phyloP scores from a whole-genome alignment of 2,329 filamentous ascomycete species.

The Mycogone perniciosa region DNA sequence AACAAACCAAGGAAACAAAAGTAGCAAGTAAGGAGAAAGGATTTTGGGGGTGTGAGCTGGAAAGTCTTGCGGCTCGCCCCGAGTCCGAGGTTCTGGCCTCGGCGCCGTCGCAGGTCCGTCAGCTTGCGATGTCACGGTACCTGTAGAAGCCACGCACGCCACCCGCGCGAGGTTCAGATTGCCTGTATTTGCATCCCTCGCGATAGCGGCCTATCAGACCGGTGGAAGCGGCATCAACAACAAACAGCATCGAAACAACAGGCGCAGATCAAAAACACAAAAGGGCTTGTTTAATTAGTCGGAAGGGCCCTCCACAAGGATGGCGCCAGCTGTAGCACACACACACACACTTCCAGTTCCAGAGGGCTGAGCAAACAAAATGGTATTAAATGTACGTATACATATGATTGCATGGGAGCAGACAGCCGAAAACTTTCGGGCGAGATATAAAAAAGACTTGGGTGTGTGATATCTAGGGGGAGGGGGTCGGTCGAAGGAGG shows the following conservation, averaged over 20 bases:
- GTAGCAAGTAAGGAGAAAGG: slow-evolving; percentile 3
- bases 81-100: slow-evolving; percentile 8
- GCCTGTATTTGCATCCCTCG: background rate
- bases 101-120: slow-evolving; percentile 8
- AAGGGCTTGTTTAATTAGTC: background rate
- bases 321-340: background rate
- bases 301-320: background rate
- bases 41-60: background rate
- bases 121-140: slow-evolving; percentile 9
- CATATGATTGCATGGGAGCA: background rate
- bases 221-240: background rate
- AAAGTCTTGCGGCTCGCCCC: slow-evolving; percentile 8
- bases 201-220: background rate
- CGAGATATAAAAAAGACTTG: background rate
- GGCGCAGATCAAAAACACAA: background rate
- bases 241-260: too few relatives aligned
- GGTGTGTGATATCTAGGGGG: background rate
- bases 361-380: background rate
- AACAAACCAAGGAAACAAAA: background rate
- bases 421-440: slow-evolving; percentile 1
- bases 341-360: background rate
- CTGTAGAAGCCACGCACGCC: background rate
- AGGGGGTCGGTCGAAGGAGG: too few relatives aligned
- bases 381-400: background rate
- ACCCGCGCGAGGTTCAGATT: background rate